Base-by-base conservation (phyloP, 1,284 basidiomycete genomes). In the Ganoderma meredithae region DNA sequence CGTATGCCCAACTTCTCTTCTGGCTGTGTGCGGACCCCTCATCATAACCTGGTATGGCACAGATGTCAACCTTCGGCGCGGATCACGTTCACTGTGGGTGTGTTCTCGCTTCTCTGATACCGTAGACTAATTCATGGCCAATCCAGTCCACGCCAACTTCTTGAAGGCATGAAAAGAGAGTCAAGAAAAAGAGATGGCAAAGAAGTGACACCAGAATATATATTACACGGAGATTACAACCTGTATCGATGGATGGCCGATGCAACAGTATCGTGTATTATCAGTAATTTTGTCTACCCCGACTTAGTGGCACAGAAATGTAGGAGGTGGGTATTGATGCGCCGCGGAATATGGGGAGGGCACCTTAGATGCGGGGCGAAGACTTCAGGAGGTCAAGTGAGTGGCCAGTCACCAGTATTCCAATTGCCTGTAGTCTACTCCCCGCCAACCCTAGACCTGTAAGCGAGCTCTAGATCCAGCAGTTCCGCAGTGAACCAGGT, bases 61-160 rank as follows among this genome's bases (percentile, higher is more conserved):
- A 90, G 85, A 88, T 93, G 75, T 90, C 89, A 33, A 91, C 90
- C 0, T 94, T 92, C 75, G 88, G 83, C 1, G 81, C 85, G 22
- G 83, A 84, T 44, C 84, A 84, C 65, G 76, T 80, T 49, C 78
- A 79, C 71, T 79, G 78, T 79, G 85, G 81, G 76, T 73, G 65
- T 15, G 6, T 5, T 49, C 22, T 33, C 58, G 55, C 56, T 60
- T 9, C 7, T n/a, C 39, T 19, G 53, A 17, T 52, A 55, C 47
- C 40, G 41, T 59, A 15, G 19, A 17, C 65, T 49, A 56, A 55
- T 63, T 59, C 31, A 69, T 65, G 44, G 62, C 12, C 31, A 64
- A 58, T 19, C 13, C 71, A 94, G 92, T 92, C 82, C 93, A 94
- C 68, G 91, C 92, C 31, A 90, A 90, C 74, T 92, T 92, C 77